A percentile compares a stretch with the other conserved stretches of the same genome.
Conservation (phyloP, 1,139 yeast species). For the Blastobotrys serpentis region DNA sequence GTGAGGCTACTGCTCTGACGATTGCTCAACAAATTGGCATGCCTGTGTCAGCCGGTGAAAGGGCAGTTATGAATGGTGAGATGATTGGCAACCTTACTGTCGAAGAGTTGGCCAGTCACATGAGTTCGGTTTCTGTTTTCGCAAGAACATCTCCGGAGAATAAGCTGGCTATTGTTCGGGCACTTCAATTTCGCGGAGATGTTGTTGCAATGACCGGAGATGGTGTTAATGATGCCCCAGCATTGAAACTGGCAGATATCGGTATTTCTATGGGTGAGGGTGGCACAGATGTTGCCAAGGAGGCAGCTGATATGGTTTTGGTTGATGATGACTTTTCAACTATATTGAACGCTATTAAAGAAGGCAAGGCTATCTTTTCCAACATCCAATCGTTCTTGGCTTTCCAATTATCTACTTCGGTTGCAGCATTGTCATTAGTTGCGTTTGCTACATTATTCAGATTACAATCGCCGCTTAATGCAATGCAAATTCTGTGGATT, state of each 20-base stretch:
- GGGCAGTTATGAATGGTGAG: constrained; percentile 78
- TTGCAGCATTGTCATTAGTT: constrained; percentile 87
- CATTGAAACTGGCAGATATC: constrained; percentile 91
- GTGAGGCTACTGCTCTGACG: constrained; percentile 86
- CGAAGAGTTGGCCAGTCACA: constrained; percentile 66
- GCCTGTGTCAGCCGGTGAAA: constrained; percentile 60
- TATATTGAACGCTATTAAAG: constrained; percentile 86
- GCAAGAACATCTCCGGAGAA: constrained; percentile 98
- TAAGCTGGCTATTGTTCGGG: constrained; percentile 86
- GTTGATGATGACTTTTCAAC: constrained; percentile 96
- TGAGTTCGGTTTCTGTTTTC: constrained; percentile 82
- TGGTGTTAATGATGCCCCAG: constrained; percentile 99
- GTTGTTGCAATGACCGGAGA: constrained; percentile 99
- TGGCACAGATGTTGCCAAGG: constrained; percentile 98
- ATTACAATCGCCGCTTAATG: constrained; percentile 92
- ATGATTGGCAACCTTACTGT: constrained; percentile 70
- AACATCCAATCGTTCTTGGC: constrained; percentile 93
- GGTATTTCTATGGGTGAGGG: constrained; percentile 97
- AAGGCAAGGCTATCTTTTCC: constrained; percentile 93
- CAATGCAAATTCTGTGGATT: constrained; percentile 98
- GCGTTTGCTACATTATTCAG: constrained; percentile 85
- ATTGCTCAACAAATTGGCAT: constrained; percentile 93
- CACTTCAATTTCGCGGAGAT: constrained; percentile 88
- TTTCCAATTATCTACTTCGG: constrained; percentile 91
- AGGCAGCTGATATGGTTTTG: constrained; percentile 96